Conservation (phyloP, 768 basidiomycete species). For the Pisolithus marmoratus region DNA sequence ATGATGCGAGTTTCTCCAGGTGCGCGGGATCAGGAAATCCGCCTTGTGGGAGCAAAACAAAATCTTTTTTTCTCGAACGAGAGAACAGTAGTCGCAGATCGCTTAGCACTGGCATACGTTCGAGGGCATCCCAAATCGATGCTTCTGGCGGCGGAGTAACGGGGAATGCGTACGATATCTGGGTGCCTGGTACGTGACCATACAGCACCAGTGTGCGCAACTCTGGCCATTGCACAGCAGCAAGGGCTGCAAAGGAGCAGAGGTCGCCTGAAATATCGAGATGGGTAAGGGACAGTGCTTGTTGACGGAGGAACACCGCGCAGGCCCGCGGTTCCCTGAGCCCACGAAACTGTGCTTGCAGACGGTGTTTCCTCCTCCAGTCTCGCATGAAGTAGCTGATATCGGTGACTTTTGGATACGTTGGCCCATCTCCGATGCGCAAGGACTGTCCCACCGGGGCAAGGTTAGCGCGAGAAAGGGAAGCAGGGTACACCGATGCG, state of each 20-base stretch:
- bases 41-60: conserved; percentile 20
- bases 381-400: conserved; percentile 30
- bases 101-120: conserved; percentile 24
- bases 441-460: conserved; percentile 30
- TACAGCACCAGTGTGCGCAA: conserved; percentile 27
- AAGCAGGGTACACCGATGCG: conserved; percentile 22
- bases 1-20: conserved; percentile 26
- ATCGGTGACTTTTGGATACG: conserved; percentile 27
- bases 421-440: conserved; percentile 30
- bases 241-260: conserved; percentile 20
- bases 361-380: conserved; percentile 31
- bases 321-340: conserved; percentile 25
- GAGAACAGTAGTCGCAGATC: conserved; percentile 30
- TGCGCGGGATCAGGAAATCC: conserved; percentile 14
- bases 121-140: conserved; percentile 23
- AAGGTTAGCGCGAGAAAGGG: conserved; percentile 22
- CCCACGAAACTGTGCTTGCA: conserved; percentile 25
- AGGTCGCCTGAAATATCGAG: conserved; percentile 28
- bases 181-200: conserved; percentile 20
- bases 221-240: conserved; percentile 26
- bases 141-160: background rate
- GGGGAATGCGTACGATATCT: conserved; percentile 10
- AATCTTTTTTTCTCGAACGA: conserved; percentile 22
- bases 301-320: conserved; percentile 24
- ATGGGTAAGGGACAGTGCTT: conserved; percentile 24